These are phyloP conservation scores for Podila epicladia DNA, from an alignment of 192 early-diverging fungal species.

Conservation along the genomic window DNA sequence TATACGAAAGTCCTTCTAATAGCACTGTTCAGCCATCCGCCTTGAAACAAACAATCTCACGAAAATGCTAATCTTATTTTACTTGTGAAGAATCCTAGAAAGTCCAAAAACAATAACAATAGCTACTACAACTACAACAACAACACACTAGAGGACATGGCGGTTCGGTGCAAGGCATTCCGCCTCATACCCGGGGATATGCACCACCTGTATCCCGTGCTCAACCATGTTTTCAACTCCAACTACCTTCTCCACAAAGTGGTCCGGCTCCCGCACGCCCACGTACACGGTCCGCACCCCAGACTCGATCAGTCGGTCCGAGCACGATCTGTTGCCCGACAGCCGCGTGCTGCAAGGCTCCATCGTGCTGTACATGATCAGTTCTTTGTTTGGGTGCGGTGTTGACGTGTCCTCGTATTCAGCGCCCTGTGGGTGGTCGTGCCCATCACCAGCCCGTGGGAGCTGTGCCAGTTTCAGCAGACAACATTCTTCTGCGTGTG, in stretches of 20 bases:
- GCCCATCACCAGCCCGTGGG: not conserved
- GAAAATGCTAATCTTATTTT: too few relatives aligned
- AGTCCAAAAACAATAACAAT: too few relatives aligned
- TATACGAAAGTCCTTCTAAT: too few relatives aligned
- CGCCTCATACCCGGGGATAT: conserved; percentile 76
- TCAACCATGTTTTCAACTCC: conserved; percentile 74
- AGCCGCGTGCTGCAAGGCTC: conserved; percentile 88
- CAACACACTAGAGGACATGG: conserved; percentile 57
- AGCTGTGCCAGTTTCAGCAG: conserved; percentile 72
- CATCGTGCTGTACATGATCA: conserved; percentile 96
- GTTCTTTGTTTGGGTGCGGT: conserved; percentile 50
- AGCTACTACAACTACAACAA: too few relatives aligned
- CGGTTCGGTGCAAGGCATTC: conserved; percentile 77
- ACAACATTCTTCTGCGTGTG: conserved; percentile 94
- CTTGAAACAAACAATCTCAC: too few relatives aligned
- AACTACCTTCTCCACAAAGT: conserved; percentile 81
- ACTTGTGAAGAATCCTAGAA: too few relatives aligned
- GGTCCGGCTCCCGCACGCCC: conserved; percentile 87
- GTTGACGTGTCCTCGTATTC: not conserved
- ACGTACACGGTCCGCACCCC: conserved; percentile 81
- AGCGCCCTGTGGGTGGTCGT: not conserved
- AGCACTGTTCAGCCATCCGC: too few relatives aligned
- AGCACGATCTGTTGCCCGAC: conserved; percentile 82
- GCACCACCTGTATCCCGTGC: conserved; percentile 79
- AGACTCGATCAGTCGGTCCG: conserved; percentile 75